Evolutionary conservation across 2,329 filamentous ascomycete species (phyloP), one percentile per base, ranked within the genome.

Genomic region (Hypoxylon rubiginosum): DNA sequence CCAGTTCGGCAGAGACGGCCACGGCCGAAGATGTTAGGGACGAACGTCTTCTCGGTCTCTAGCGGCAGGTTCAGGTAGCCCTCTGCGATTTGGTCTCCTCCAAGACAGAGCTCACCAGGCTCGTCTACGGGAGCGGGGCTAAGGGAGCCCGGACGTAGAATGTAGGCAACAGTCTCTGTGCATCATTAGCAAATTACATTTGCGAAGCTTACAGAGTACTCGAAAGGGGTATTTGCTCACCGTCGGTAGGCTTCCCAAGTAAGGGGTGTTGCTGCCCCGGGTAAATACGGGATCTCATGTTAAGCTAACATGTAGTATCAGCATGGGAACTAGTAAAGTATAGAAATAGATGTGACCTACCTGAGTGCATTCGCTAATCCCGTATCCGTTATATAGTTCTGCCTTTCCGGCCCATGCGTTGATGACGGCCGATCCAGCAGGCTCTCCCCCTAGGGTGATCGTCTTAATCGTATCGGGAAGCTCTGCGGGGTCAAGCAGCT

Each of bases 351-450:
- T 21, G 46, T 52, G 56, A 54, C 53, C 34, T 46, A 62, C 52
- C 45, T 63, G 60, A n/a, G 60, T 63, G 53, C 54, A 56, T 55
- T 63, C 60, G 24, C 60, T 63, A 28, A 63, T 39, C 21, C 60
- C 60, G 36, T 63, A 63, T 10, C 50, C 60, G 43, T 56, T 63
- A 34, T 51, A 46, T 21, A 63, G 53, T 39, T 63, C 60, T 39
- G 57, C 26, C 45, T 63, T 52, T 21, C 28, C 43, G 17, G 39
- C 60, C 60, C 60, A 63, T n/a, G 30, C 21, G 32, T 52, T 52
- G 36, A 63, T 63, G 13, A 63, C 26, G 9, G 60, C 60, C 45
- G 60, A 53, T 30, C 54, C 54, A 19, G 54, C 54, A 52, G 49
- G 53, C 51, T 63, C 60, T 24, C 60, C 60, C 17, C 50, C 60